phyloP scores from a whole-genome alignment of 2,329 filamentous ascomycete species.

The Bipolaris gigantea region DNA sequence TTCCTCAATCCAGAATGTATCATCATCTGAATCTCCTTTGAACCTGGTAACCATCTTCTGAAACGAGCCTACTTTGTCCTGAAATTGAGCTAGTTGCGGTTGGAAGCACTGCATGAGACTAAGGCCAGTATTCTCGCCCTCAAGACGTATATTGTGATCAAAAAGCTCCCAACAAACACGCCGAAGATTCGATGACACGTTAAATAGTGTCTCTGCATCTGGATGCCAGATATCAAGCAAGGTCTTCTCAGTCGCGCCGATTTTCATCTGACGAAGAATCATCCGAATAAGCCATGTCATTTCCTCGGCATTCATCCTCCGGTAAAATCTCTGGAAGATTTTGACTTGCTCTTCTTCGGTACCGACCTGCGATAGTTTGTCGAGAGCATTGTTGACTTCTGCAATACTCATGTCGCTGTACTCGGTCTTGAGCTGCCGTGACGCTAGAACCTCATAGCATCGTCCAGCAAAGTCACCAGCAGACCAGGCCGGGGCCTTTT shows the following conservation, averaged over 20 bases:
- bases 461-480: slow-evolving; percentile 91
- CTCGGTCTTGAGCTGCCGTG: slow-evolving; percentile 73
- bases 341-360: slow-evolving; percentile 83
- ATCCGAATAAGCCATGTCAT: slow-evolving; percentile 94
- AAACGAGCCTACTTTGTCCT: slow-evolving; percentile 70
- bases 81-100: slow-evolving; percentile 90
- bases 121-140: slow-evolving; percentile 74
- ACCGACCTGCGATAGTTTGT: slow-evolving; percentile 72
- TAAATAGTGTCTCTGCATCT: slow-evolving; percentile 66
- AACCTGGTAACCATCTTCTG: slow-evolving; percentile 74
- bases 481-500: slow-evolving; percentile 50
- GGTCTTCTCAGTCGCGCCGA: slow-evolving; percentile 82
- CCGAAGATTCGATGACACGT: slow-evolving; percentile 84
- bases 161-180: slow-evolving; percentile 93
- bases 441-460: slow-evolving; percentile 83
- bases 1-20: slow-evolving; percentile 94
- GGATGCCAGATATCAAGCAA: slow-evolving; percentile 69
- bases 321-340: slow-evolving; percentile 83
- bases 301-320: slow-evolving; percentile 89
- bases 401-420: slow-evolving; percentile 81
- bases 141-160: slow-evolving; percentile 71
- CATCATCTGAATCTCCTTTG: slow-evolving; percentile 68
- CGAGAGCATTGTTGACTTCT: slow-evolving; percentile 85
- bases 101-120: slow-evolving; percentile 93
- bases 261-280: slow-evolving; percentile 77